Conservation (phyloP, 2,329 filamentous ascomycete species). For the Fusarium cicatricum region DNA sequence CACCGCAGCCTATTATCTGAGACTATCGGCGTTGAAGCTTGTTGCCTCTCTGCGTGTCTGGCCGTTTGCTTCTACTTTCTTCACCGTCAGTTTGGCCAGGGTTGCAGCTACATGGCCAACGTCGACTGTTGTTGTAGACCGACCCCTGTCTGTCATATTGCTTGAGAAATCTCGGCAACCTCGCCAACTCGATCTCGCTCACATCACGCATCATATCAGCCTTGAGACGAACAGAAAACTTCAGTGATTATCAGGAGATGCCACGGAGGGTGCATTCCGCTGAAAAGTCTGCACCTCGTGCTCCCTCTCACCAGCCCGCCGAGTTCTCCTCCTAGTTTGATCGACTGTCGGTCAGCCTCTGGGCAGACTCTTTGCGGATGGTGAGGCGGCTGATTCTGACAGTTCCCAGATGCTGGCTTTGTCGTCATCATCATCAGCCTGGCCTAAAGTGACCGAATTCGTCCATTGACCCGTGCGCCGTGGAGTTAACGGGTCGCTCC, state of each 20-base stretch:
- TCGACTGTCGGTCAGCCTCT: conserved; percentile 23
- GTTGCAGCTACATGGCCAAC: conserved; percentile 24
- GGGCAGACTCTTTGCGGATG: not conserved
- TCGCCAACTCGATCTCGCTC: conserved; percentile 11
- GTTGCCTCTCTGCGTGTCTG: conserved; percentile 14
- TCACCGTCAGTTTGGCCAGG: conserved; percentile 24
- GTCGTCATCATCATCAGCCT: conserved; percentile 1
- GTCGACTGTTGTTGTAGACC: conserved; percentile 5
- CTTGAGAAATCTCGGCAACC: conserved; percentile 32
- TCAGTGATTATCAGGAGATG: conserved; percentile 28
- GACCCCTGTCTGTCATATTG: conserved; percentile 24
- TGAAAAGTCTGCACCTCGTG: conserved; percentile 28
- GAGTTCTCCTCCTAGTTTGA: conserved; percentile 7
- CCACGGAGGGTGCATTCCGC: conserved; percentile 31
- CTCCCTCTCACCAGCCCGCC: conserved; percentile 25
- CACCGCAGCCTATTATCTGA: not conserved
- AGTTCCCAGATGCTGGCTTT: not conserved
- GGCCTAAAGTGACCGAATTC: not conserved
- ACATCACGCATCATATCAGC: conserved; percentile 28
- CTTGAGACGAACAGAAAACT: conserved; percentile 21
- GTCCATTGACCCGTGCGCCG: conserved; percentile 22
- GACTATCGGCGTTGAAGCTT: conserved; percentile 17
- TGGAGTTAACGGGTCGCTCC: conserved; percentile 25
- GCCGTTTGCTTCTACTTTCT: conserved; percentile 9
- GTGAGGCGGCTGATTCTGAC: conserved; percentile 25